A percentile compares a stretch with the other conserved stretches of the same genome.
These are phyloP conservation scores for Emmonsiellopsis sp. DNA, from an alignment of 2,329 filamentous ascomycete genomes.

Conservation along the genomic window DNA sequence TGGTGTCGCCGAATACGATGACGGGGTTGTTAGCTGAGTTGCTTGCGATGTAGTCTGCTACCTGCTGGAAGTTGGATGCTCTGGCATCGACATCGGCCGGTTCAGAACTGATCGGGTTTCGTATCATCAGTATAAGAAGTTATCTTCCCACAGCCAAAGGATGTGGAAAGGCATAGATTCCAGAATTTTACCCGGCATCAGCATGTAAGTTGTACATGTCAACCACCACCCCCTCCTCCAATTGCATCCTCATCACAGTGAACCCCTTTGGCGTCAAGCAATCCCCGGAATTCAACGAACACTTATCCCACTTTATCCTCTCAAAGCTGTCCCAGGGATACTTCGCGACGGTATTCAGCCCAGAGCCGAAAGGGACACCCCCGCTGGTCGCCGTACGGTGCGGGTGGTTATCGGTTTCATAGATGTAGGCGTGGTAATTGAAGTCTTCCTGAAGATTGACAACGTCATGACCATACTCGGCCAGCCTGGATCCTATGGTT, in stretches of 20 bases:
- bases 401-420: background rate
- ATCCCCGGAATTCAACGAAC: conserved; percentile 49
- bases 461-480: conserved; percentile 50
- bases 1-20: conserved; percentile 56
- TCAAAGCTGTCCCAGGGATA: conserved; percentile 40
- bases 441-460: conserved; percentile 53
- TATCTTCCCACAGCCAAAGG: background rate
- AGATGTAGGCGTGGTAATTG: conserved; percentile 1
- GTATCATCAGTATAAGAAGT: background rate
- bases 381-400: conserved; percentile 51
- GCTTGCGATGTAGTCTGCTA: conserved; percentile 48
- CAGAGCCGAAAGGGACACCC: conserved; percentile 50
- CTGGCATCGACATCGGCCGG: conserved; percentile 47
- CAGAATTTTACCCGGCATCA: conserved; percentile 46
- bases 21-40: conserved; percentile 54
- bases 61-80: conserved; percentile 51
- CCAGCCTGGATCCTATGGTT: conserved; percentile 49
- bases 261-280: conserved; percentile 64
- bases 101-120: conserved; percentile 28
- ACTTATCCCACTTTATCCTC: conserved; percentile 51
- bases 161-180: background rate
- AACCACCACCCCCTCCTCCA: conserved; percentile 47
- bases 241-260: conserved; percentile 53
- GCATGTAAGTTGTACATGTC: conserved; percentile 49
- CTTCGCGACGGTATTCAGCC: conserved; percentile 56